Base-by-base conservation (phyloP, 2,329 filamentous ascomycete species). In the Neonectria ditissima region DNA sequence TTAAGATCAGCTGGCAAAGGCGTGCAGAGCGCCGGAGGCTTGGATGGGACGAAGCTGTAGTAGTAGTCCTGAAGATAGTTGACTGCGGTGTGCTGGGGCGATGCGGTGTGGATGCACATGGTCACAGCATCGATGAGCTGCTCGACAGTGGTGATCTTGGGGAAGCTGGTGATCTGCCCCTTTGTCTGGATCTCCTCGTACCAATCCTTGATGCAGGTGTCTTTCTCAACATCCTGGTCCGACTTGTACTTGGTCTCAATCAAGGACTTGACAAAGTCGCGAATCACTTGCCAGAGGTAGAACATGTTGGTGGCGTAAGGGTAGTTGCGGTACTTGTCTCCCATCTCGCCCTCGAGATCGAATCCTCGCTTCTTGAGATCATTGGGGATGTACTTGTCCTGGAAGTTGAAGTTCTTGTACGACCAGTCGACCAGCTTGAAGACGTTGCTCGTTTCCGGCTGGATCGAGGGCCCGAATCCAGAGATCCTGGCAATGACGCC, bases 281-380 rank as follows among this genome's bases (percentile, higher is more conserved):
- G 48, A 13, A 65, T 57, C 3, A 65, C 52, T 1, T 44, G 51
- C 63, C 59, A 69, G 0, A 69, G 34, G 0, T 65, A 24, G 0
- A 62, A 48, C 56, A 69, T 69, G 20, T 57, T 41, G 2, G 2
- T 59, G 7, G 63, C 66, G 14, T 69, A 69, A 1, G 66, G 66
- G 11, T 68, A 69, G 16, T 69, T 68, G 18, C 66, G 45, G 24
- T 69, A 68, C 39, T 69, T 69, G 1, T 61, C 51, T 2, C 51
- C 28, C 20, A 7, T 59, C 22, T 66, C 66, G 0, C 43, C 45
- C 16, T 68, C 51, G 2, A 69, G 18, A 1, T 69, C 56, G 2
- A 69, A 68, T 0, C 67, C 67, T 7, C 67, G 54, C 47, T 68
- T 69, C 66, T 69, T 69, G n/a, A 69, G 47, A n/a, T 69, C 66